Evolutionary conservation across 371 early-diverging fungal genomes (phyloP).

Genomic region (Blakeslea trispora): DNA sequence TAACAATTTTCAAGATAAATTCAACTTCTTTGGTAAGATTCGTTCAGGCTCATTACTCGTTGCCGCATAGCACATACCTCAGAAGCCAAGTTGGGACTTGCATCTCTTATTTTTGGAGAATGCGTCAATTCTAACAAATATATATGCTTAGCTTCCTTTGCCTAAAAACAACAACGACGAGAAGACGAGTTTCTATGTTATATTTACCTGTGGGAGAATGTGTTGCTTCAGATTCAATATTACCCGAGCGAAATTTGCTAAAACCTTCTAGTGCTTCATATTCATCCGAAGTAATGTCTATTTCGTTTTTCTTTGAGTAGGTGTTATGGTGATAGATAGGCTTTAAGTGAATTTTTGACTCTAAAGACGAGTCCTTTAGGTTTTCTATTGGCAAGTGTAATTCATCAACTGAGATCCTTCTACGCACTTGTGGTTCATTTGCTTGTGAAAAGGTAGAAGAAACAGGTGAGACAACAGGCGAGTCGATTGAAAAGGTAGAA

Average conservation of each 20-base stretch:
- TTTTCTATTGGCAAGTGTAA: conserved; percentile 26
- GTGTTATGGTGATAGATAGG: not conserved
- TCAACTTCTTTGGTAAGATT: conserved; percentile 31
- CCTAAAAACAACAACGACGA: no score
- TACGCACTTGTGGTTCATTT: conserved; percentile 3
- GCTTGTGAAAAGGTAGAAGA: conserved; percentile 7
- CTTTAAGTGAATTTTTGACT: conserved; percentile 3
- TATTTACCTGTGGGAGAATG: conserved; percentile 1
- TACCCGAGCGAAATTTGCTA: conserved; percentile 28
- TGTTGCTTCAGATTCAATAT: conserved; percentile 5
- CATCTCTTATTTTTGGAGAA: conserved; percentile 6
- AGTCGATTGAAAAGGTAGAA: conserved; percentile 18
- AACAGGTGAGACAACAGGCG: conserved; percentile 8
- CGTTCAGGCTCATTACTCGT: conserved; percentile 26
- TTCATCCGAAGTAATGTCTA: conserved; percentile 45
- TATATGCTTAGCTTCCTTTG: no score
- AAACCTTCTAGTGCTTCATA: conserved; percentile 51
- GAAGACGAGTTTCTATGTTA: no score
- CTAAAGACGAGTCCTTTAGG: conserved; percentile 17
- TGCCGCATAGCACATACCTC: conserved; percentile 42
- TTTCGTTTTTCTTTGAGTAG: conserved; percentile 7
- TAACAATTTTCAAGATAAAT: no score
- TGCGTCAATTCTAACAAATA: conserved; percentile 10
- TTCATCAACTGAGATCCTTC: conserved; percentile 30
- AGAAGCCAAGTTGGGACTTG: conserved; percentile 30